A percentile compares a stretch with the other conserved stretches of the same genome.
phyloP scores from a whole-genome alignment of 805 yeast species.

The Kuraishia piskuri region DNA sequence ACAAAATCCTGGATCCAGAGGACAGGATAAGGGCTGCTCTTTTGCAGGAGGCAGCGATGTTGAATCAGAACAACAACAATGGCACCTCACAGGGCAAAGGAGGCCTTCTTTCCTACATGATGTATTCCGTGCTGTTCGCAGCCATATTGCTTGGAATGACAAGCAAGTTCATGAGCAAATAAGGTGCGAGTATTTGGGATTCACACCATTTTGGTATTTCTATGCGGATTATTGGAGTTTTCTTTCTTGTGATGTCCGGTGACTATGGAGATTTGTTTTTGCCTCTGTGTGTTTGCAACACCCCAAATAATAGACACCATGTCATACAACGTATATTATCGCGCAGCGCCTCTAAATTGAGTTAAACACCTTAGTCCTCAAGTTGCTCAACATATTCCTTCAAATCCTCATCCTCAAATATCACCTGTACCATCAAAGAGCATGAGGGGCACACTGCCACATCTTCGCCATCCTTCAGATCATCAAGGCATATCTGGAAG shows the following conservation, averaged over 20 bases:
- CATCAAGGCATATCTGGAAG: constrained; percentile 81
- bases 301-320: background rate
- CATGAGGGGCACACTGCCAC: constrained; percentile 97
- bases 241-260: background rate
- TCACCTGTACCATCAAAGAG: constrained; percentile 85
- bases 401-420: constrained; percentile 64
- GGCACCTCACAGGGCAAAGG: background rate
- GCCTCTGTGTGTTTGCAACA: background rate
- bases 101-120: background rate
- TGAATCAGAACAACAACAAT: background rate
- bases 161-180: background rate
- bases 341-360: background rate
- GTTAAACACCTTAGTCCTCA: background rate
- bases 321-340: background rate
- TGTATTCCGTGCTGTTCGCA: constrained; percentile 7
- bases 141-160: constrained; percentile 6
- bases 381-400: constrained; percentile 31
- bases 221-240: background rate
- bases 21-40: constrained; percentile 49
- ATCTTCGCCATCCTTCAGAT: constrained; percentile 83
- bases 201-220: too few relatives aligned
- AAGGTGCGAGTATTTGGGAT: background rate
- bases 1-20: constrained; percentile 51
- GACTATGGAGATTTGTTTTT: background rate
- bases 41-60: constrained; percentile 1